Base-by-base conservation (phyloP, 331 rosid species). In the Acacia concinna region DNA sequence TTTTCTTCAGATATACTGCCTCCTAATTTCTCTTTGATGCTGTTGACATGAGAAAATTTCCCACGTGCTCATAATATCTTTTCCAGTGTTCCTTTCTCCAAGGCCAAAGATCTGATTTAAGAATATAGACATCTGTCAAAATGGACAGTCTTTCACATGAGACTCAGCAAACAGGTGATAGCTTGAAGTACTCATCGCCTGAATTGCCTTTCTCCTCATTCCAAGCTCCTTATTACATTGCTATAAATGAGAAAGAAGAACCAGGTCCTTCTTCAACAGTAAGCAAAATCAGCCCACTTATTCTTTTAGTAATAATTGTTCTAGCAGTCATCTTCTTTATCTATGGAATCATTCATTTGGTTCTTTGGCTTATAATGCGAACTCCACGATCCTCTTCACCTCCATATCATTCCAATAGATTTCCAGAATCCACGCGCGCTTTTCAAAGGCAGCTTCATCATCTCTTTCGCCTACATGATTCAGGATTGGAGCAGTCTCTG, bases 401-500 rank as follows among this genome's bases (percentile, higher is more conserved):
- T 27, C 75, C 77, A 44, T 88, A 78, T 44, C 88, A 85, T 20
- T 88, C 98, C 76, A 89, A 82, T 67, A 73, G 91, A 79, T 85
- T 68, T 80, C 79, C 57, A 34, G 95, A 89, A 79, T 27, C 83
- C 76, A 75, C 85, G 8, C 84, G 82, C 56, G 66, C 83, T 52
- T 85, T 90, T 80, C 97, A 86, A 44, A 91, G 98, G 38, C 98
- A 94, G 88, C 97, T 94, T 77, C 94, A 91, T 15, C 96, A 95
- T 46, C 91, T 95, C 73, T 95, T 95, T 44, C 88, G 88, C 11
- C 69, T 91, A 43, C 98, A 92, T 2, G 98, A 92, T 57, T 90
- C 91, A 1, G 98, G 98, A 30, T 76, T 95, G 34, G 96, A 95
- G 35, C 97, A 92, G 73, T n/a, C 93, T 44, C 71, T 84, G 76